A percentile compares a stretch with the other conserved stretches of the same genome.
Evolutionary conservation across 176 grass and related monocot genomes (phyloP).

Genomic region (Melocanna baccifera): DNA sequence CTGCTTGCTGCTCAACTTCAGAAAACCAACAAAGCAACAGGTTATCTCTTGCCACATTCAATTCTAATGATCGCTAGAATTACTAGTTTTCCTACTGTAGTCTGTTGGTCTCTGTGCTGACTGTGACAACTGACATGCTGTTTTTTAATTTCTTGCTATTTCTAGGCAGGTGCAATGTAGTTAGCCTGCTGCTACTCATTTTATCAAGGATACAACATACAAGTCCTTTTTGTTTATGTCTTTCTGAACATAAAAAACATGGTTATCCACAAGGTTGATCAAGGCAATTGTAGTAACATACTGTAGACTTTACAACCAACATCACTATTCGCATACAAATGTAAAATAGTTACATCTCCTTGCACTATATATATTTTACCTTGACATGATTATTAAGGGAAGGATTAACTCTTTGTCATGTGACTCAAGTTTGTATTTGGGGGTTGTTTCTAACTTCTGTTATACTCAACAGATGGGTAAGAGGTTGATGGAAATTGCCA

Average conservation of each 20-base stretch:
- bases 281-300: not conserved
- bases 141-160: constrained; percentile 7
- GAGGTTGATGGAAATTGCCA: constrained; percentile 95
- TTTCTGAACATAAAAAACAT: constrained; percentile 5
- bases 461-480: constrained; percentile 83
- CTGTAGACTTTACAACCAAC: not conserved
- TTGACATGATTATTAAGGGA: not conserved
- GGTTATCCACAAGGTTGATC: constrained; percentile 1
- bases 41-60: constrained; percentile 44
- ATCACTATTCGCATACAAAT: not conserved
- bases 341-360: not conserved
- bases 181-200: constrained; percentile 7
- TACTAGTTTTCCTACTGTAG: not conserved
- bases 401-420: not conserved
- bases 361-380: not conserved
- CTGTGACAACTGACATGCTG: not conserved
- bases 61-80: not conserved
- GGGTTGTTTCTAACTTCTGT: constrained; percentile 32
- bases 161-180: not conserved
- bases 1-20: constrained; percentile 85
- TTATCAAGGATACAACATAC: constrained; percentile 9
- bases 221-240: not conserved
- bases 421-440: constrained; percentile 15
- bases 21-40: constrained; percentile 98
- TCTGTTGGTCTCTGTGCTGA: not conserved